These are phyloP conservation scores for Paecilomyces sp. DNA, from an alignment of 2,329 filamentous ascomycete species.

Conservation along the genomic window DNA sequence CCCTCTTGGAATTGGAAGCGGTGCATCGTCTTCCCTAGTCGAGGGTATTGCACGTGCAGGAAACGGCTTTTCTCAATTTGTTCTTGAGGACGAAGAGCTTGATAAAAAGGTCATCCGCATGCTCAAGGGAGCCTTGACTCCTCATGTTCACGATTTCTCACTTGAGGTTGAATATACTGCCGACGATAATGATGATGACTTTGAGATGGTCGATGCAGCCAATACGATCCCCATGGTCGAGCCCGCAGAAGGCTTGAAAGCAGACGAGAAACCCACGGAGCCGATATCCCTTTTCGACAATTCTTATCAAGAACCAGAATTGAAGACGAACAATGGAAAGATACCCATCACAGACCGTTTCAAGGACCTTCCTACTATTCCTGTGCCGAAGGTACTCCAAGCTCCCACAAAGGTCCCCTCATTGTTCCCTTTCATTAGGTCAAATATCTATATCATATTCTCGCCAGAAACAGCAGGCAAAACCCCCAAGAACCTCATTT, in stretches of 20 bases:
- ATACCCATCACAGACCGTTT: constrained; percentile 26
- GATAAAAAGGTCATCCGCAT: constrained; percentile 64
- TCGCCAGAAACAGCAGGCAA: constrained; percentile 42
- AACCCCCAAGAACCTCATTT: constrained; percentile 49
- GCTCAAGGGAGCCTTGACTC: constrained; percentile 63
- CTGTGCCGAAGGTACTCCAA: constrained; percentile 54
- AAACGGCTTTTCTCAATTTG: constrained; percentile 56
- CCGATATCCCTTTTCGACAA: constrained; percentile 56
- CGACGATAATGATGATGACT: constrained; percentile 41
- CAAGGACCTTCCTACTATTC: constrained; percentile 47
- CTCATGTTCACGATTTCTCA: constrained; percentile 58
- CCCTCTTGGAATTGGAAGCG: constrained; percentile 46
- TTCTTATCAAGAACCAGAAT: constrained; percentile 37
- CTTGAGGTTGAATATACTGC: constrained; percentile 56
- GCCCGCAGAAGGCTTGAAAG: constrained; percentile 9
- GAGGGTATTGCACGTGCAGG: constrained; percentile 54
- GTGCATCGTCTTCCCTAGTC: constrained; percentile 50
- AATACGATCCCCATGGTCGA: constrained; percentile 4
- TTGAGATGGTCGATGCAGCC: constrained; percentile 56
- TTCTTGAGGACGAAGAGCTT: constrained; percentile 57
- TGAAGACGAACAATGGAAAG: constrained; percentile 9
- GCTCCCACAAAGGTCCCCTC: constrained; percentile 57
- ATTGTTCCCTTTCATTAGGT: constrained; percentile 61
- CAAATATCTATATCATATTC: constrained; percentile 59
- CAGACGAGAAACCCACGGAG: constrained; percentile 20